Evolutionary conservation across 1,284 basidiomycete genomes (phyloP).

Genomic region (Ustilago xerochloae): DNA sequence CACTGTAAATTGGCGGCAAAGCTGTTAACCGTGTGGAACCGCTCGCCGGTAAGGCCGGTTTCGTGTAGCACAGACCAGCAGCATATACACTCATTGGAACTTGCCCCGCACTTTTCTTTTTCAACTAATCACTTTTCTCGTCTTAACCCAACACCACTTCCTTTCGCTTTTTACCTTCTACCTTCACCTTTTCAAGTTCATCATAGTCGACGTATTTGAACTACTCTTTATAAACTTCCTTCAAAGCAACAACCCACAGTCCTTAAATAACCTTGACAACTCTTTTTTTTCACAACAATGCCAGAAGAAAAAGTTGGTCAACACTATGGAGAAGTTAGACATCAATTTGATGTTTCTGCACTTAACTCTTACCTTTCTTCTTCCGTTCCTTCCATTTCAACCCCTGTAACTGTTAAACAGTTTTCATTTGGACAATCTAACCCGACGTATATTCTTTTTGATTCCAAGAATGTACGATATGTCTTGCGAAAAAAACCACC

Average conservation of each 20-base stretch:
- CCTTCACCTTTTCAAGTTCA: neutral
- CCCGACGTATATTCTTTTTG: slow-evolving; percentile 85
- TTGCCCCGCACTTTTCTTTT: slow-evolving; percentile 9
- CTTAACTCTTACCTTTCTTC: slow-evolving; percentile 74
- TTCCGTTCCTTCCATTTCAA: slow-evolving; percentile 74
- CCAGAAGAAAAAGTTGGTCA: slow-evolving; percentile 41
- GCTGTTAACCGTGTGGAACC: too few species aligned
- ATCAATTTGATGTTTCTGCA: slow-evolving; percentile 40
- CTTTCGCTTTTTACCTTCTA: neutral
- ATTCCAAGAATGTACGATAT: slow-evolving; percentile 75
- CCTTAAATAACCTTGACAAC: too few species aligned
- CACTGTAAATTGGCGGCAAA: too few species aligned
- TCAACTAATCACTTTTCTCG: too few species aligned
- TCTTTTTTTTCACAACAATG: too few species aligned
- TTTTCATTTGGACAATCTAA: slow-evolving; percentile 83
- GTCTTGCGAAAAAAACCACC: slow-evolving; percentile 95
- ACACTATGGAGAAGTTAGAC: slow-evolving; percentile 54
- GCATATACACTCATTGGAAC: neutral
- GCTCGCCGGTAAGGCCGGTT: neutral
- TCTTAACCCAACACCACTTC: neutral
- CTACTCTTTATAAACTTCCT: too few species aligned
- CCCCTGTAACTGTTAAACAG: slow-evolving; percentile 85
- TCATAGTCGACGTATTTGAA: too few species aligned
- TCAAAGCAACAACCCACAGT: too few species aligned
- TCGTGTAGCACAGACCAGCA: slow-evolving; percentile 17